These are phyloP conservation scores for Chimonanthus salicifolius DNA, from an alignment of 164 flowering plant genomes.

Conservation along the genomic window DNA sequence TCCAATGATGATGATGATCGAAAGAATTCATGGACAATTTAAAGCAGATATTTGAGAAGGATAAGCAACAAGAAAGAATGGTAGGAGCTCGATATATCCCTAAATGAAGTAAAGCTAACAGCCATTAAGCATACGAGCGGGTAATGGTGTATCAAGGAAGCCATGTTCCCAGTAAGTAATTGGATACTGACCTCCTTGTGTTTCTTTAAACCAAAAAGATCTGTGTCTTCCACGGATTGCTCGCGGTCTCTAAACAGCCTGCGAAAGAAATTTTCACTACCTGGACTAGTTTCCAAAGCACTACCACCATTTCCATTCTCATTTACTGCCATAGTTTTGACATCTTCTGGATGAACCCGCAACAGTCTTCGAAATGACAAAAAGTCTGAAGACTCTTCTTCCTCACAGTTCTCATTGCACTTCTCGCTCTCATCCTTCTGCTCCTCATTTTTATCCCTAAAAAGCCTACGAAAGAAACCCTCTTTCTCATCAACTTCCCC, in stretches of 20 bases:
- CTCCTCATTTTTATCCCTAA: conserved; percentile 10
- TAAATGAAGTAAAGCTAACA: background rate
- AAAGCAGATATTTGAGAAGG: background rate
- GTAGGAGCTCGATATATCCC: background rate
- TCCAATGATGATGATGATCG: no score
- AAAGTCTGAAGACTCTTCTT: conserved; percentile 63
- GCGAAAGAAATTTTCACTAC: conserved; percentile 87
- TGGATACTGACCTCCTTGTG: conserved; percentile 60
- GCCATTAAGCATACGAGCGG: background rate
- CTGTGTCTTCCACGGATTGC: conserved; percentile 88
- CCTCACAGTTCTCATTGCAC: background rate
- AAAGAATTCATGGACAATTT: no score
- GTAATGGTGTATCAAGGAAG: background rate
- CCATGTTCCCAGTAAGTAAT: background rate
- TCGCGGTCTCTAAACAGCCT: conserved; percentile 91
- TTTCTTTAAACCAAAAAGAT: conserved; percentile 72
- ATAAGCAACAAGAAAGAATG: background rate
- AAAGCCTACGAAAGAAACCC: conserved; percentile 42
- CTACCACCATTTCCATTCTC: conserved; percentile 40
- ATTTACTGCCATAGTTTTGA: conserved; percentile 31
- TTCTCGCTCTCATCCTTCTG: conserved; percentile 4
- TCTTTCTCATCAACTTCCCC: conserved; percentile 57
- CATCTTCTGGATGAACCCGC: conserved; percentile 89
- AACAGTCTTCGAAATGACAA: conserved; percentile 72
- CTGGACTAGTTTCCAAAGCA: conserved; percentile 80